Evolutionary conservation across 441 rosid species (phyloP), one percentile per base, ranked within the genome.

Genomic region (Gossypium schwendimanii): DNA sequence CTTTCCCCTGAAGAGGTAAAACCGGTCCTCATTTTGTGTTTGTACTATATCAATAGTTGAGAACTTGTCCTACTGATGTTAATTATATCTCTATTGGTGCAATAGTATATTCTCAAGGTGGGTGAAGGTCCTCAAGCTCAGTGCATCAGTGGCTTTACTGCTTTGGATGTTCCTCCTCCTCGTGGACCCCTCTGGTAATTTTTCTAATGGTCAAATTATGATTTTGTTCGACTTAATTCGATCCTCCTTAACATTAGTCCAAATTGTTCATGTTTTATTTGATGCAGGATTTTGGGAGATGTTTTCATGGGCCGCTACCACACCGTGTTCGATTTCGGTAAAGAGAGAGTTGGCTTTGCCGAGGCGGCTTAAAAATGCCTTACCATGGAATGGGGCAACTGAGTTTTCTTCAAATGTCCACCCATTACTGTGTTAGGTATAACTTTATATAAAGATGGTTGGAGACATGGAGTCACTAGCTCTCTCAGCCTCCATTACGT

Each of bases 271-370:
- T 23, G 0, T 24, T 28, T 10, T 23, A 12, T 28, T 11, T 20
- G 61, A 49, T 70, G 63, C 84, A 88, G 91, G 91, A 86, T 89
- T 79, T 55, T 89, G 78, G 93, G 93, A 78, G 91, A 88, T 70
- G 76, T 87, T 69, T 88, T 88, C 84, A 88, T 88, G 93, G 93
- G 93, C 20, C 84, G 80, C 55, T 88, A 87, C 81, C 93, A 88
- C 78, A 88, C 91, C 0, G 88, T 88, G 63, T 88, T 87, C 36
- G 90, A 88, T 79, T 85, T 74, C 0, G 86, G 84, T 36, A 85
- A 88, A 0, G 69, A 74, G 64, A 81, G 78, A 73, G 89, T 88
- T 21, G 93, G 93, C 7, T 88, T 88, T 69, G 93, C 93, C 0
- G 84, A 84, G 41, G 88, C 93, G 1, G 89, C 47, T 1, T 79